Evolutionary conservation across 305 asterid genomes (phyloP).

Genomic region (Nicotiana rustica): DNA sequence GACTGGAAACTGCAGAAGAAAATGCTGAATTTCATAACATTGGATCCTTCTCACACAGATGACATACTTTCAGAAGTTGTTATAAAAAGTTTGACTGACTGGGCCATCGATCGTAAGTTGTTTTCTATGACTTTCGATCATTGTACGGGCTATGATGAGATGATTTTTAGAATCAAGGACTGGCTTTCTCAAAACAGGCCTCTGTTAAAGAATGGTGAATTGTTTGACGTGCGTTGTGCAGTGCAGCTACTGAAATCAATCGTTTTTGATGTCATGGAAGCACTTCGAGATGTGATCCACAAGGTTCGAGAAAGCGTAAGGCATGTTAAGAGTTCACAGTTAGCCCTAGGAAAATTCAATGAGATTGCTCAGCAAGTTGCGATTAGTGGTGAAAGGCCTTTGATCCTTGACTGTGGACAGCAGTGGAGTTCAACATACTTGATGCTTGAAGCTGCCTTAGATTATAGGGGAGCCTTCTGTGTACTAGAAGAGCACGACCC

Average conservation of each 20-base stretch:
- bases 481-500: constrained; percentile 71
- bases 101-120: constrained; percentile 81
- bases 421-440: constrained; percentile 80
- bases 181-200: constrained; percentile 78
- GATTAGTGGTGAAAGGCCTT: constrained; percentile 56
- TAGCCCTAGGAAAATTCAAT: constrained; percentile 64
- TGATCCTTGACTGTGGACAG: constrained; percentile 70
- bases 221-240: constrained; percentile 76
- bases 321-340: constrained; percentile 73
- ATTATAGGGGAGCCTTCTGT: constrained; percentile 68
- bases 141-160: constrained; percentile 61
- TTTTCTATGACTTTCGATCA: constrained; percentile 91
- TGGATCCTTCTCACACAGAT: constrained; percentile 72
- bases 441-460: constrained; percentile 84
- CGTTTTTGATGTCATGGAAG: constrained; percentile 71
- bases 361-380: constrained; percentile 76
- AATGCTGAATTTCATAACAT: constrained; percentile 76
- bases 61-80: constrained; percentile 76
- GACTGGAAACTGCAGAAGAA: constrained; percentile 89
- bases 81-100: constrained; percentile 73
- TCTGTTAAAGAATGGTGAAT: constrained; percentile 74
- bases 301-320: constrained; percentile 76
- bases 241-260: constrained; percentile 76
- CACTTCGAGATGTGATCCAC: constrained; percentile 60
- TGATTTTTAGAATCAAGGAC: constrained; percentile 75